These are phyloP conservation scores for Chlorella variabilis DNA, from an alignment of 163 green algal genomes.

Conservation along the genomic window DNA sequence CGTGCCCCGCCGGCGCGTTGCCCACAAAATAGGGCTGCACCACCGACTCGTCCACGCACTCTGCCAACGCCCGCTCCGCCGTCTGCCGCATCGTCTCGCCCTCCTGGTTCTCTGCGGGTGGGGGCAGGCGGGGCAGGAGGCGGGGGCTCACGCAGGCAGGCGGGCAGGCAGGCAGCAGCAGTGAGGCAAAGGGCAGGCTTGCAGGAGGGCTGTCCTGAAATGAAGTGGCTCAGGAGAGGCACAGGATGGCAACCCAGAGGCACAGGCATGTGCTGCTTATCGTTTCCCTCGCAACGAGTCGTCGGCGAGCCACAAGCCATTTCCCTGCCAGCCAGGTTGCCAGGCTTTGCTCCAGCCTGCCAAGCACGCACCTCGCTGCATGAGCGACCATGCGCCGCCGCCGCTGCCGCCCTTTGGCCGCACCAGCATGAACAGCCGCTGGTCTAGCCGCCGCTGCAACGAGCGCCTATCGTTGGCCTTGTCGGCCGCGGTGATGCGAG, in stretches of 20 bases:
- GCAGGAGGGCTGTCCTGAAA: no score
- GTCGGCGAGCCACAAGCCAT: no score
- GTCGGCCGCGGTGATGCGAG: conserved; percentile 43
- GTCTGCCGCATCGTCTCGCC: conserved; percentile 47
- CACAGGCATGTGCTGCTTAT: background rate
- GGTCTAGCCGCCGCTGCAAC: conserved; percentile 46
- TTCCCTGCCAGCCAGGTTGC: no score
- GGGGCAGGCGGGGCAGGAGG: background rate
- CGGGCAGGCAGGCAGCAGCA: no score
- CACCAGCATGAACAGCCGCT: conserved; percentile 59
- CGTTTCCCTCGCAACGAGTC: no score
- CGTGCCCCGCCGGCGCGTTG: conserved; percentile 49
- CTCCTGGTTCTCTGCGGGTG: conserved; percentile 13
- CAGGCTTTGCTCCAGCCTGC: background rate
- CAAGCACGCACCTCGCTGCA: background rate
- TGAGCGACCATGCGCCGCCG: conserved; percentile 15
- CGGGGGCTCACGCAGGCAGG: background rate
- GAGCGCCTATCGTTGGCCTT: conserved; percentile 30
- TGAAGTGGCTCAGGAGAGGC: no score
- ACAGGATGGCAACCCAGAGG: no score
- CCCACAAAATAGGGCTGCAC: conserved; percentile 57
- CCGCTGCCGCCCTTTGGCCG: conserved; percentile 23
- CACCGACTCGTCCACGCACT: background rate
- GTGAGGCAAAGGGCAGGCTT: no score
- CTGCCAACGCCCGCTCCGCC: conserved; percentile 46